Evolutionary conservation across 2,329 filamentous ascomycete genomes (phyloP).

Genomic region (Apiospora arundinis): DNA sequence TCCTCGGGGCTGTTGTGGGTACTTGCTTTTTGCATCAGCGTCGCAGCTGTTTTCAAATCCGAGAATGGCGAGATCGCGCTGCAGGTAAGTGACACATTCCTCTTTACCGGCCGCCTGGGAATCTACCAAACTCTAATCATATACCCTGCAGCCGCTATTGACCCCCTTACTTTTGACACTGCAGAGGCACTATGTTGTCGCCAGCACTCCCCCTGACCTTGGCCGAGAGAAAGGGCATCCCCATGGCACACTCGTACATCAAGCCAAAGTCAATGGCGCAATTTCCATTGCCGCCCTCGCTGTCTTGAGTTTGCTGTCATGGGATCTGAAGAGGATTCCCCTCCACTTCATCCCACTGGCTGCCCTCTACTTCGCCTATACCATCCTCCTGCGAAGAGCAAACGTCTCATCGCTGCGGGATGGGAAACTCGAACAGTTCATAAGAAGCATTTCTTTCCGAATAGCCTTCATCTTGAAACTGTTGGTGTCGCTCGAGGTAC

Average conservation of each 20-base stretch:
- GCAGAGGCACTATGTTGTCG: conserved; percentile 28
- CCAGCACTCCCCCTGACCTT: conserved; percentile 24
- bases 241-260: conserved; percentile 28
- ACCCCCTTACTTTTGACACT: conserved; percentile 39
- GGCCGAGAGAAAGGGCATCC: conserved; percentile 17
- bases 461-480: conserved; percentile 29
- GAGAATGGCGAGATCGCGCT: conserved; percentile 7
- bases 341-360: conserved; percentile 38
- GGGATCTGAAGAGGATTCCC: conserved; percentile 31
- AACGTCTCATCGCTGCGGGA: conserved; percentile 37
- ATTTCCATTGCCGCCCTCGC: conserved; percentile 33
- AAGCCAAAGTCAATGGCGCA: conserved; percentile 32
- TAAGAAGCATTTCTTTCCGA: conserved; percentile 35
- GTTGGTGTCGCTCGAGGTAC: conserved; percentile 28
- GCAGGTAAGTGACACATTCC: not conserved
- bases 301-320: conserved; percentile 37
- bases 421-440: conserved; percentile 41
- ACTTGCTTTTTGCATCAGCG: conserved; percentile 5
- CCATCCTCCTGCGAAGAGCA: conserved; percentile 32
- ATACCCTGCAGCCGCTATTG: conserved; percentile 37
- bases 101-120: not conserved
- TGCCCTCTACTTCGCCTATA: conserved; percentile 40
- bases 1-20: conserved; percentile 17
- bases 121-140: not conserved
- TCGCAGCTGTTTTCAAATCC: conserved; percentile 3